Evolutionary conservation across 345 rosid genomes (phyloP).

Genomic region (Mercurialis annua): DNA sequence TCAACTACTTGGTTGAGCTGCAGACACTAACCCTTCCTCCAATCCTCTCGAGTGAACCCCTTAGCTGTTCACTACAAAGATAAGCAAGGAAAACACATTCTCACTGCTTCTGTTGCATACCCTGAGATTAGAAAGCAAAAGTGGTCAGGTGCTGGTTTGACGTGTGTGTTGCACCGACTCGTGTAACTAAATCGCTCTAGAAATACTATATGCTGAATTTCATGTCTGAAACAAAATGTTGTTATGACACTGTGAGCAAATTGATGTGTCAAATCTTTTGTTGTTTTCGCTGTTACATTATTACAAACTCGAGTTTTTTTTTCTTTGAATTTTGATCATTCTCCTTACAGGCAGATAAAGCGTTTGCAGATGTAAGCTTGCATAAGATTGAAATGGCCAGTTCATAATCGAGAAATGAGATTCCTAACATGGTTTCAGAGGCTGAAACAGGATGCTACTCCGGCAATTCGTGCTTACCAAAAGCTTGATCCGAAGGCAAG

Average conservation of each 20-base stretch:
- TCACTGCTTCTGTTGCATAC: neutral
- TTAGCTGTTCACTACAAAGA: no score
- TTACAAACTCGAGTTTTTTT: neutral
- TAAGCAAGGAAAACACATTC: neutral
- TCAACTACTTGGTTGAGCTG: no score
- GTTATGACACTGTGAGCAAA: neutral
- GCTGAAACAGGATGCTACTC: neutral
- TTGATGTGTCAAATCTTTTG: no score
- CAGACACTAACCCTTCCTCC: no score
- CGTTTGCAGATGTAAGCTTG: constrained; percentile 6
- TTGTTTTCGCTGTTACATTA: neutral
- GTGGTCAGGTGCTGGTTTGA: no score
- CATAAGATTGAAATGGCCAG: constrained; percentile 8
- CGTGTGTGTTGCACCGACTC: no score
- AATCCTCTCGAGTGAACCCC: no score
- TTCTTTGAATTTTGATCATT: neutral
- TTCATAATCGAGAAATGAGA: constrained; percentile 5
- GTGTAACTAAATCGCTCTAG: no score
- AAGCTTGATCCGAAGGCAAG: constrained; percentile 8
- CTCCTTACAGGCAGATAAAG: constrained; percentile 37
- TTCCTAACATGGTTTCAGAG: constrained; percentile 7
- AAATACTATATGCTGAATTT: no score
- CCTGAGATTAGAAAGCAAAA: constrained; percentile 4
- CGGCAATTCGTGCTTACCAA: constrained; percentile 4
- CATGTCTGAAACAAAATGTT: neutral